Percentiles rank a stretch among this genome's conserved stretches.
phyloP scores from a whole-genome alignment of 1,284 basidiomycete species.

The Ganoderma lucidum region DNA sequence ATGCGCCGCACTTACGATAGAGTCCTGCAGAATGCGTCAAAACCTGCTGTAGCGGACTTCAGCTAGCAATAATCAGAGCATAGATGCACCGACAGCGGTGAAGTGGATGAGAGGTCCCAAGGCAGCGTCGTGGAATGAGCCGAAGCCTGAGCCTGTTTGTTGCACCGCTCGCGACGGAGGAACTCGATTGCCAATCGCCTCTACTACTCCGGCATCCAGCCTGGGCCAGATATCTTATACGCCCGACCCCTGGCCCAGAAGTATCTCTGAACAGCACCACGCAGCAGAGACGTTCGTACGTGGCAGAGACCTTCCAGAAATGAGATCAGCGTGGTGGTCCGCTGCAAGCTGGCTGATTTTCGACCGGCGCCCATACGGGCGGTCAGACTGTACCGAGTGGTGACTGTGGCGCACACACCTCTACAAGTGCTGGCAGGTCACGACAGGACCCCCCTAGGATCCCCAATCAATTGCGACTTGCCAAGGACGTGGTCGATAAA shows the following conservation, averaged over 20 bases:
- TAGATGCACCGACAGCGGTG: constrained; percentile 16
- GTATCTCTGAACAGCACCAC: constrained; percentile 16
- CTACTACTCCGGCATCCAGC: constrained; percentile 19
- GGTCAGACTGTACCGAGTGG: neutral
- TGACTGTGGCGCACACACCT: constrained; percentile 5
- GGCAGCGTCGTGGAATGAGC: constrained; percentile 25
- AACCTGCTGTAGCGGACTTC: constrained; percentile 12
- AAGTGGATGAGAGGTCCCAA: constrained; percentile 8
- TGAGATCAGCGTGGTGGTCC: constrained; percentile 26
- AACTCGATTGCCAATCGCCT: constrained; percentile 14
- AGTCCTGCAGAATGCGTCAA: neutral
- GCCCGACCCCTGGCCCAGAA: constrained; percentile 15
- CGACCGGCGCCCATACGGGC: constrained; percentile 23
- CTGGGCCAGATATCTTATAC: constrained; percentile 12
- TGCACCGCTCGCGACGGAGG: constrained; percentile 22
- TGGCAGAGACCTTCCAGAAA: constrained; percentile 16
- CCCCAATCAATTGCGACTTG: too few relatives aligned
- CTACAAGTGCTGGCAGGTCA: too few relatives aligned
- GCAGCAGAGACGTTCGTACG: constrained; percentile 16
- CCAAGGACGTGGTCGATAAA: neutral
- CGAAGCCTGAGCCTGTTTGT: constrained; percentile 15
- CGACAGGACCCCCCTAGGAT: too few relatives aligned
- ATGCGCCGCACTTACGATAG: constrained; percentile 23
- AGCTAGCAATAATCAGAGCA: constrained; percentile 15
- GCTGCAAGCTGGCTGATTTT: constrained; percentile 22